Percentiles rank a stretch among this genome's conserved stretches.
phyloP scores from a whole-genome alignment of 2,329 filamentous ascomycete species.

The Trichoderma brevicompactum region DNA sequence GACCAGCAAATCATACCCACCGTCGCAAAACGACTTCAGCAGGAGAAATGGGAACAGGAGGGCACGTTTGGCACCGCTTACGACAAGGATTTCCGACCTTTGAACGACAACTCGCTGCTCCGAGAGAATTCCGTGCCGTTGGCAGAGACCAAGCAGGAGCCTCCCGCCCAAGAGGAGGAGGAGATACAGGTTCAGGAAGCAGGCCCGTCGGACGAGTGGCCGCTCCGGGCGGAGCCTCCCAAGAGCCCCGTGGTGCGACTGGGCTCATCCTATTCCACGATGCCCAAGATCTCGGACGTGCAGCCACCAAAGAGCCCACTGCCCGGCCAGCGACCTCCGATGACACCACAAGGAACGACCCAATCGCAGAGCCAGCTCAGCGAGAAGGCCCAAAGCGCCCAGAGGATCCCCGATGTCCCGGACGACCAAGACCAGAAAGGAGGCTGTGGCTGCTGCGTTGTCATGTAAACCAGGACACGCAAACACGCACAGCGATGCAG shows the following conservation, averaged over 20 bases:
- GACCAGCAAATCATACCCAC: slow-evolving; percentile 96
- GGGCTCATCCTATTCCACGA: slow-evolving; percentile 62
- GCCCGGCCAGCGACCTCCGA: slow-evolving; percentile 52
- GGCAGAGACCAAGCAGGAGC: slow-evolving; percentile 26
- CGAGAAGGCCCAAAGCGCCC: slow-evolving; percentile 29
- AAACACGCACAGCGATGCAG: background rate
- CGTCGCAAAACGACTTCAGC: slow-evolving; percentile 85
- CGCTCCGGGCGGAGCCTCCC: slow-evolving; percentile 49
- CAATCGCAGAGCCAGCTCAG: slow-evolving; percentile 33
- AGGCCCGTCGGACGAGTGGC: slow-evolving; percentile 58
- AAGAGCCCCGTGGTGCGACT: slow-evolving; percentile 53
- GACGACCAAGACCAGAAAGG: slow-evolving; percentile 47
- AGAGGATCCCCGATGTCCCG: slow-evolving; percentile 31
- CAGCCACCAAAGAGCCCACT: slow-evolving; percentile 41
- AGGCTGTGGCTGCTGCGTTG: slow-evolving; percentile 56
- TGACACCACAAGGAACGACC: slow-evolving; percentile 42
- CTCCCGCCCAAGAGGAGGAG: slow-evolving; percentile 31
- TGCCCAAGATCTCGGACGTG: slow-evolving; percentile 59
- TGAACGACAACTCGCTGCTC: slow-evolving; percentile 68
- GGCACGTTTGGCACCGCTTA: slow-evolving; percentile 84
- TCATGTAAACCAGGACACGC: slow-evolving; percentile 48
- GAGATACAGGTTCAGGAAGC: slow-evolving; percentile 38
- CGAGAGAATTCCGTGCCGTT: slow-evolving; percentile 34
- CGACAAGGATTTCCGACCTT: slow-evolving; percentile 82
- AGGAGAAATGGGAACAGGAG: slow-evolving; percentile 94